Conservation (phyloP, 2,329 filamentous ascomycete genomes). For the Hyphodiscus sp. region DNA sequence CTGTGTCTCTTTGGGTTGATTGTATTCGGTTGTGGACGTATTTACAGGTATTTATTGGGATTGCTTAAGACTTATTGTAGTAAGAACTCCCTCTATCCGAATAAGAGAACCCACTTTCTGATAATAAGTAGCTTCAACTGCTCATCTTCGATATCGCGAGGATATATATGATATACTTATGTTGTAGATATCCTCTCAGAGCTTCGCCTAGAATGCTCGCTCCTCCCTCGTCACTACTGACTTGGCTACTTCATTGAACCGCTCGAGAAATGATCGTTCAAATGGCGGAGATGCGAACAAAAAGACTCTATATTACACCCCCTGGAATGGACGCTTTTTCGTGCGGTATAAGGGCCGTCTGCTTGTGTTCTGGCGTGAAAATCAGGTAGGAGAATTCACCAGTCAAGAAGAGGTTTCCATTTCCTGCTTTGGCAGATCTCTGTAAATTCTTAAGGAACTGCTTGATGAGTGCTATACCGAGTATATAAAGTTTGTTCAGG, state of each 20-base stretch:
- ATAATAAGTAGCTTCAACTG: slow-evolving; percentile 11
- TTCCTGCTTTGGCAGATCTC: slow-evolving; percentile 54
- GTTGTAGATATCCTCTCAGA: slow-evolving; percentile 57
- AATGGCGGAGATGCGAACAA: slow-evolving; percentile 11
- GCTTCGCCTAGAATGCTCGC: slow-evolving; percentile 49
- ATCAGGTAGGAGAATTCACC: slow-evolving; percentile 34
- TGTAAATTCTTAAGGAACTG: slow-evolving; percentile 52
- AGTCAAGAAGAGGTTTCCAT: slow-evolving; percentile 51
- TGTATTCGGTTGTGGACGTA: slow-evolving; percentile 49
- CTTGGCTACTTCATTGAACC: slow-evolving; percentile 8
- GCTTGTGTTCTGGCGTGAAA: slow-evolving; percentile 48
- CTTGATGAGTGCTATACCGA: slow-evolving; percentile 43
- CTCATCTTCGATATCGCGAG: slow-evolving; percentile 34
- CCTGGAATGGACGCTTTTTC: slow-evolving; percentile 51
- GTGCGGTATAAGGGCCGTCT: slow-evolving; percentile 52
- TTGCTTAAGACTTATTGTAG: slow-evolving; percentile 35
- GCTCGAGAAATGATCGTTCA: slow-evolving; percentile 7
- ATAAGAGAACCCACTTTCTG: slow-evolving; percentile 6
- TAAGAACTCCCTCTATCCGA: slow-evolving; percentile 5
- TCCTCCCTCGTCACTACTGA: slow-evolving; percentile 55
- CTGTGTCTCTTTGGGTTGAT: slow-evolving; percentile 44
- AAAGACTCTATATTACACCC: slow-evolving; percentile 45
- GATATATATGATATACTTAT: slow-evolving; percentile 67
- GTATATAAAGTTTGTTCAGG: slow-evolving; percentile 46
- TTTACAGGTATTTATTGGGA: slow-evolving; percentile 40